Base-by-base conservation (phyloP, 2,329 filamentous ascomycete genomes). In the Tolypocladium inflatum region DNA sequence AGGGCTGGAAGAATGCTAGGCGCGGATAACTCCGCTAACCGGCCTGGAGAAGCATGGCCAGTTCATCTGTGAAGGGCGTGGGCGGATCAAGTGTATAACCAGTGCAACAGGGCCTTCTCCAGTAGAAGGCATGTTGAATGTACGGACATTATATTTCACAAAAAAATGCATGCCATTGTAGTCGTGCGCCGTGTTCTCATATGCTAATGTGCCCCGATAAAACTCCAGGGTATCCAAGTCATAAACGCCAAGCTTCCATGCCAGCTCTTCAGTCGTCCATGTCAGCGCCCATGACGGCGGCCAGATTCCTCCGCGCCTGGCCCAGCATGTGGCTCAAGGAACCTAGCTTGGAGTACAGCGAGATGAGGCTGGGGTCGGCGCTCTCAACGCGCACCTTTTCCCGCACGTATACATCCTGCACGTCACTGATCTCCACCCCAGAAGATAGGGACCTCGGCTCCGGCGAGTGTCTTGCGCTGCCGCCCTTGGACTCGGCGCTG, bases 371-470 rank as follows among this genome's bases (percentile, higher is more conserved):
- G 1, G 93, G 93, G 71, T 97, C 92, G 57, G 91, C 90, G 66
- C 85, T 93, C 72, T 96, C 92, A 2, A 97, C 87, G 45, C 89
- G 81, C 5, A 96, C 83, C 75, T 97, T 97, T 71, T 97, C 93
- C 64, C 87, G 85, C 52, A 97, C 93, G 62, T 85, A 87, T 3
- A 97, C 91, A 61, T 94, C 85, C 3, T 73, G 70, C 38, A 71
- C 61, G 41, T 67, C 66, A 48, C 56, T 61, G 35, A 48, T 59
- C 19, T 64, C 63, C 38, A 62, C 63, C 23, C 61, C 59, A 9
- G 63, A 58, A 3, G 61, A 58, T 13, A 60, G 54, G 15, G 66
- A 60, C 39, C 60, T 56, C n/a, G 64, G 63, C 38, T 67, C 65
- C 33, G 63, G 63, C 39, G 63, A 63, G 60, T 66, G 64, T 43